These are phyloP conservation scores for Phytopythium helicoides DNA, from an alignment of 352 stramenopile genomes.

Conservation along the genomic window DNA sequence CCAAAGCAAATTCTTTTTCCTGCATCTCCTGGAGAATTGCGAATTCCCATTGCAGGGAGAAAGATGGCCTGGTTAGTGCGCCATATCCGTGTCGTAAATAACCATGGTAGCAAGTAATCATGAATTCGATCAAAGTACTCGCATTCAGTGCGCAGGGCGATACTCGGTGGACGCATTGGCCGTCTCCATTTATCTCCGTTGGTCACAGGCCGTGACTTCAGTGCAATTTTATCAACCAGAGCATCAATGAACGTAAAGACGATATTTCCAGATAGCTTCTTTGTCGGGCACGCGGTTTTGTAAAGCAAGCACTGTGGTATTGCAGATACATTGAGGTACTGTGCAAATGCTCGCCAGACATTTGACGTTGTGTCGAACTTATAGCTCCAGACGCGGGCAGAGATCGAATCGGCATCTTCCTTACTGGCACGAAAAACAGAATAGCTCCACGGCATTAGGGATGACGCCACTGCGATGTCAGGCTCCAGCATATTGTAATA, in stretches of 20 bases:
- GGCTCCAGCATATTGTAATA: slow-evolving; percentile 25
- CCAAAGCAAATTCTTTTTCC: not conserved
- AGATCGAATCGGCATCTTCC: slow-evolving; percentile 9
- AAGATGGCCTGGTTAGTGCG: slow-evolving; percentile 26
- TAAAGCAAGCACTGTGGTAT: slow-evolving; percentile 32
- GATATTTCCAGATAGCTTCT: slow-evolving; percentile 10
- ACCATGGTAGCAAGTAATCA: slow-evolving; percentile 30
- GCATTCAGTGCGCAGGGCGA: slow-evolving; percentile 17
- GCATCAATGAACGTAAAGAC: slow-evolving; percentile 37
- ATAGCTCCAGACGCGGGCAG: slow-evolving; percentile 25
- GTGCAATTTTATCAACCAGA: slow-evolving; percentile 14
- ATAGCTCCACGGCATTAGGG: slow-evolving; percentile 23
- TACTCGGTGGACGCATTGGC: not conserved
- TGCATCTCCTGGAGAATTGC: too few relatives aligned
- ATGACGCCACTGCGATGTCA: slow-evolving; percentile 24
- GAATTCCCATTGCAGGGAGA: not conserved
- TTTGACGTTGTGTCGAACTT: slow-evolving; percentile 39
- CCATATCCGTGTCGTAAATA: slow-evolving; percentile 31
- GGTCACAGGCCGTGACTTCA: too few relatives aligned
- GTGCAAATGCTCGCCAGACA: slow-evolving; percentile 23
- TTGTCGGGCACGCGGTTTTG: slow-evolving; percentile 5
- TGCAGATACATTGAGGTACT: slow-evolving; percentile 7
- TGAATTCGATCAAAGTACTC: slow-evolving; percentile 38
- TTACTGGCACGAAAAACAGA: slow-evolving; percentile 17
- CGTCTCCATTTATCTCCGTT: not conserved